Conservation (phyloP, 768 basidiomycete species). For the Trametes meyenii region DNA sequence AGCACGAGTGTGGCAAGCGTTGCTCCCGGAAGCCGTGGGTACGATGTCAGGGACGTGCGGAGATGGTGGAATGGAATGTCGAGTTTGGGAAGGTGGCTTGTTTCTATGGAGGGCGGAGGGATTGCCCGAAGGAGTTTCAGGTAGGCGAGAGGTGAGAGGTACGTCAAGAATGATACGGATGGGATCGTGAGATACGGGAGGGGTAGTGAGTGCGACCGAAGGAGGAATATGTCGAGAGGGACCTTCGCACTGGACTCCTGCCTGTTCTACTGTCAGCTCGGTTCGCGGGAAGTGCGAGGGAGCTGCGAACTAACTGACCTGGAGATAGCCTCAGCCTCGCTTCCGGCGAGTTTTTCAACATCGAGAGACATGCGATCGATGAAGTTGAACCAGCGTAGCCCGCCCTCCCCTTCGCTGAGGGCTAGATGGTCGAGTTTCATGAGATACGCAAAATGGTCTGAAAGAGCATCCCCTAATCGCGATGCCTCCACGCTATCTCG, state of each 20-base stretch:
- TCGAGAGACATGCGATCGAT: slow-evolving; percentile 55
- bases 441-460: slow-evolving; percentile 65
- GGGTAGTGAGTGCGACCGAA: slow-evolving; percentile 66
- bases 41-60: slow-evolving; percentile 44
- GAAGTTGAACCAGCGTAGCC: slow-evolving; percentile 77
- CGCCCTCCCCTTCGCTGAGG: slow-evolving; percentile 57
- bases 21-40: slow-evolving; percentile 46
- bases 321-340: slow-evolving; percentile 56
- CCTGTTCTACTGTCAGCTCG: slow-evolving; percentile 18
- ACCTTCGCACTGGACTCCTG: slow-evolving; percentile 37
- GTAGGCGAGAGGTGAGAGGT: slow-evolving; percentile 71
- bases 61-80: slow-evolving; percentile 59
- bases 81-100: slow-evolving; percentile 38
- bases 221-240: slow-evolving; percentile 73
- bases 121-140: slow-evolving; percentile 56
- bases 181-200: slow-evolving; percentile 72
- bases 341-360: slow-evolving; percentile 51
- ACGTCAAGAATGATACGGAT: slow-evolving; percentile 70
- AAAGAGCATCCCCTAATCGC: slow-evolving; percentile 47
- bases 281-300: slow-evolving; percentile 37
- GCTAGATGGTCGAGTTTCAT: slow-evolving; percentile 75
- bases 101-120: slow-evolving; percentile 31
- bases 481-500: slow-evolving; percentile 59
- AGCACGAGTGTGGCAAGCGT: slow-evolving; percentile 55
- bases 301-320: slow-evolving; percentile 38